Evolutionary conservation across 768 basidiomycete genomes (phyloP).

Genomic region (Boletales sp.): DNA sequence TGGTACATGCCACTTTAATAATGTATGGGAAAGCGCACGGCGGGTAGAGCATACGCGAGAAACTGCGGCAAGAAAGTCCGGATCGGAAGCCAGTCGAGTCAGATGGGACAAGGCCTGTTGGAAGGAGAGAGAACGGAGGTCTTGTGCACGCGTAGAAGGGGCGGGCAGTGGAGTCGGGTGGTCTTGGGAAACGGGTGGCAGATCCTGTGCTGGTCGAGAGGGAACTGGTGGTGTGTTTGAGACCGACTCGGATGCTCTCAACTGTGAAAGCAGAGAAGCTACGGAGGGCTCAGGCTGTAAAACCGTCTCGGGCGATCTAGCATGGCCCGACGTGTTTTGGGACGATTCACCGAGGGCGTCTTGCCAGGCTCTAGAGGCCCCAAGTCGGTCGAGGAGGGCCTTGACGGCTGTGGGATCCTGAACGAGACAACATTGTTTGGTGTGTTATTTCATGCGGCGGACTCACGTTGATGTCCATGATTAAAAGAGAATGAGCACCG

Average conservation of each 20-base stretch:
- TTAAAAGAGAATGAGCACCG: background rate
- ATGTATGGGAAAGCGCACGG: background rate
- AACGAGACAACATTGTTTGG: background rate
- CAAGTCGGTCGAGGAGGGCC: conserved; percentile 67
- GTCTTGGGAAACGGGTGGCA: conserved; percentile 2
- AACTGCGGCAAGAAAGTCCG: conserved; percentile 46
- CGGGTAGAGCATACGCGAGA: conserved; percentile 42
- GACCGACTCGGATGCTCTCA: conserved; percentile 37
- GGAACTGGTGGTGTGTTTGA: conserved; percentile 6
- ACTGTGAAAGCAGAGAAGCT: conserved; percentile 60
- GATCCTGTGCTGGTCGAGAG: conserved; percentile 15
- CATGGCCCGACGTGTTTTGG: conserved; percentile 1
- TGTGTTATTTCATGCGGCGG: background rate
- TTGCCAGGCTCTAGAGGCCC: conserved; percentile 68
- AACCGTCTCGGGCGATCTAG: background rate
- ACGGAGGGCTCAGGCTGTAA: conserved; percentile 47
- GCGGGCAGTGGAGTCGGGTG: conserved; percentile 13
- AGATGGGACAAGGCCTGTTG: conserved; percentile 68
- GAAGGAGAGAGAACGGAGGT: conserved; percentile 53
- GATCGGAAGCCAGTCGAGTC: conserved; percentile 55
- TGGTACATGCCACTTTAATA: conserved; percentile 25
- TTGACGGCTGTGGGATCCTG: conserved; percentile 67
- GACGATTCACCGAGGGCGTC: conserved; percentile 32
- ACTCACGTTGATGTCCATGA: conserved; percentile 52
- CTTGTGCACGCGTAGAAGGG: conserved; percentile 21